phyloP scores from a whole-genome alignment of 768 basidiomycete genomes.

The Daedalea quercina region DNA sequence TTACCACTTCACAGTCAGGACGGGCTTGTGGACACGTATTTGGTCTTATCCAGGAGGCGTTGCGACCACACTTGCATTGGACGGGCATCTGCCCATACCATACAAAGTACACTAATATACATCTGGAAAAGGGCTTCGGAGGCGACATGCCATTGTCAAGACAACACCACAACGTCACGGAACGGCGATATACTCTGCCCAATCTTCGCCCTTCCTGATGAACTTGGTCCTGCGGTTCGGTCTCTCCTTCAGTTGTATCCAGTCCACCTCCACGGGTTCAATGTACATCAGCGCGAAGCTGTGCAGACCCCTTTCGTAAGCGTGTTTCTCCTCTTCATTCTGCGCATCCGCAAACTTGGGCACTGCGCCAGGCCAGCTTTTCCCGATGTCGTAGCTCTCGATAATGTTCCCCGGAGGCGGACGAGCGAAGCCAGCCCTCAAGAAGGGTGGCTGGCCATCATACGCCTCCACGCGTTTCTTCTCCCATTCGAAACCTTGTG shows the following conservation, averaged over 20 bases:
- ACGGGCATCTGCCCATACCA: too few species aligned
- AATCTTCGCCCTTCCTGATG: conserved; percentile 37
- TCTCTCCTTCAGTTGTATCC: conserved; percentile 47
- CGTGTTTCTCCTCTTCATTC: conserved; percentile 35
- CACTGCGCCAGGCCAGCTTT: conserved; percentile 53
- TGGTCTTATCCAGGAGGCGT: too few species aligned
- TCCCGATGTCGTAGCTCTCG: conserved; percentile 45
- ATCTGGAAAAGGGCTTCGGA: too few species aligned
- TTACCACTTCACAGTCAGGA: too few species aligned
- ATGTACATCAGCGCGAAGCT: conserved; percentile 72
- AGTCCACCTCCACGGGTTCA: conserved; percentile 67
- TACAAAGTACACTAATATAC: too few species aligned
- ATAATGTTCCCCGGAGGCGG: conserved; percentile 58
- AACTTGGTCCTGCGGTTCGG: conserved; percentile 59
- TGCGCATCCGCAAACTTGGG: conserved; percentile 35
- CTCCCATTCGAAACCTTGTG: conserved; percentile 54
- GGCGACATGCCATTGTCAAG: neutral
- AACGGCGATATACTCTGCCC: conserved; percentile 58
- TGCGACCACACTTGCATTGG: too few species aligned
- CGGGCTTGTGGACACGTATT: too few species aligned
- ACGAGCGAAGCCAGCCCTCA: conserved; percentile 70
- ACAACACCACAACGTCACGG: conserved; percentile 34
- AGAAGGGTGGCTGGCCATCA: conserved; percentile 45
- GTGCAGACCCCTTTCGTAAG: conserved; percentile 45
- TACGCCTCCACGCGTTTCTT: conserved; percentile 53